Evolutionary conservation across 257 asterid genomes (phyloP), one percentile per base, ranked within the genome.

Genomic region (Ajuga chamaepitys): DNA sequence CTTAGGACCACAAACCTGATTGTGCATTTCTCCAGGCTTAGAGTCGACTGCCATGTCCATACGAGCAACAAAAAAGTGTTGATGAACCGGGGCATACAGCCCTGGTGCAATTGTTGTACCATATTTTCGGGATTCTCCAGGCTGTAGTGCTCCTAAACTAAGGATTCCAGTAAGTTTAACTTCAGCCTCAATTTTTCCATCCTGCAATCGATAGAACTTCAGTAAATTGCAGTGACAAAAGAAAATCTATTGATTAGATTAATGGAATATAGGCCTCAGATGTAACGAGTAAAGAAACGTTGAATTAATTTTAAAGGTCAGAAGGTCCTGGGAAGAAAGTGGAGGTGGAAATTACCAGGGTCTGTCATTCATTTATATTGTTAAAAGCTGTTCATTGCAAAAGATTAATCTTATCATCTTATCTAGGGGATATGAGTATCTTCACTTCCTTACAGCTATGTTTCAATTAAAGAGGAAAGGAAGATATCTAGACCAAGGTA

Each of bases 181-280:
- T 78, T 88, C 95, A n/a, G 98, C 98, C 77, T 91, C 96, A 70
- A 91, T 86, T 85, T 91, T 91, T 14, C 98, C 98, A 82, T 91
- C 98, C 98, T 92, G 83, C 71, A 72, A n/a, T 50, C 64, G 62
- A 57, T 22, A 41, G 63, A 72, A 48, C 7, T 34, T 17, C 16
- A 26, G 44, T 32, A 73, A 61, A 35, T 28, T 64, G 55, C 70
- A 55, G 56, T 5, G 28, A 54, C 20, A 48, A 48, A 62, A 9
- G 46, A 37, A 25, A 65, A 37, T 11, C 21, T 13, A 9, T 41
- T 44, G 17, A 1, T n/a, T 18, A 20, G 56, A 22, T 34, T 10
- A 59, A 22, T 3, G 41, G 3, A 9, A 14, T 56, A 14, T 30
- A 44, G 14, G 51, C 46, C 68, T 51, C 42, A 24, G 44, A 62